Evolutionary conservation across 176 grass and related monocot species (phyloP).

Genomic region (Oryza glumipatula): DNA sequence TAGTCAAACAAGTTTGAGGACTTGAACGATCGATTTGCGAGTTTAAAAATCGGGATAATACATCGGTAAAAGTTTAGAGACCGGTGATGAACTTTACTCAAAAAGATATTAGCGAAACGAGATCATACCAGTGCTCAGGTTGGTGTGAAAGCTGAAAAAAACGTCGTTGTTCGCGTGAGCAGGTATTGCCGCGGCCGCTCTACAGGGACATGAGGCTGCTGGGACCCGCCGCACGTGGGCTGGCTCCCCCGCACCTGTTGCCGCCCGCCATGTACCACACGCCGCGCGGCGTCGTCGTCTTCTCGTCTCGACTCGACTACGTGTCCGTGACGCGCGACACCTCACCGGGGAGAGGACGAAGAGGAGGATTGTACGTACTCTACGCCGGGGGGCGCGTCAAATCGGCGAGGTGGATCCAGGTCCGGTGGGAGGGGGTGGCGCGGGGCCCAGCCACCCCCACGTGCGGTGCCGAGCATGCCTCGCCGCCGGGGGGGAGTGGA

Average conservation of each 20-base stretch:
- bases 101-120: neutral
- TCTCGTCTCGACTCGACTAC: neutral
- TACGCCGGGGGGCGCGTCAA: slow-evolving; percentile 1
- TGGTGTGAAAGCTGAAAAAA: slow-evolving; percentile 2
- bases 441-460: slow-evolving; percentile 48
- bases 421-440: slow-evolving; percentile 47
- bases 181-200: neutral
- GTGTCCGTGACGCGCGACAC: slow-evolving; percentile 49
- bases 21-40: no score
- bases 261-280: slow-evolving; percentile 38
- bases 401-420: slow-evolving; percentile 39
- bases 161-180: slow-evolving; percentile 27
- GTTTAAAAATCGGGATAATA: no score
- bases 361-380: neutral
- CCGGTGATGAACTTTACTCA: no score
- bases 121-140: neutral
- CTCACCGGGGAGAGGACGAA: slow-evolving; percentile 5
- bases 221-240: slow-evolving; percentile 55
- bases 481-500: neutral
- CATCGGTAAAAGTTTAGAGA: no score
- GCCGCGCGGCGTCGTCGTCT: slow-evolving; percentile 15
- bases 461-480: slow-evolving; percentile 39
- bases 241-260: slow-evolving; percentile 8
- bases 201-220: neutral
- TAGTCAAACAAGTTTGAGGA: no score